phyloP scores from a whole-genome alignment of 176 grass and related monocot species.

The Microstegium vimineum region DNA sequence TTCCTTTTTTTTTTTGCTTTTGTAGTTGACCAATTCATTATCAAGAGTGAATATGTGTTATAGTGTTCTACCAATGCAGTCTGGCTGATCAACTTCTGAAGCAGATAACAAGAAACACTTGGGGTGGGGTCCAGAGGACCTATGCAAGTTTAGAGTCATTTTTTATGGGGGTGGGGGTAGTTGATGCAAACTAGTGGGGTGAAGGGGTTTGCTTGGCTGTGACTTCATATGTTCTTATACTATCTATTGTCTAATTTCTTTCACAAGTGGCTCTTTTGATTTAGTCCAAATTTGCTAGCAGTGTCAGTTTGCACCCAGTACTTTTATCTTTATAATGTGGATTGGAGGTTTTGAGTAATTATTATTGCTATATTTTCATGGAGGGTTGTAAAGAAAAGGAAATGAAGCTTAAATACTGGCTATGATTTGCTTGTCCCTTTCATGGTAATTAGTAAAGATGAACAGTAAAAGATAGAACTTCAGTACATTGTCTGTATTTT shows the following conservation, averaged over 20 bases:
- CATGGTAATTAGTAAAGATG: neutral
- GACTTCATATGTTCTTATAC: neutral
- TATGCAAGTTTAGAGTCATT: neutral
- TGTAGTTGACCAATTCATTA: neutral
- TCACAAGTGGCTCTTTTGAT: neutral
- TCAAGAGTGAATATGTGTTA: neutral
- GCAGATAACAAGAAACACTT: neutral
- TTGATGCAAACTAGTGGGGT: neutral
- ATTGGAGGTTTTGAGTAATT: neutral
- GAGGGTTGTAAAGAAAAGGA: neutral
- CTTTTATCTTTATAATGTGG: neutral
- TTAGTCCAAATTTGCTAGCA: neutral
- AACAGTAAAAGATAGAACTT: neutral
- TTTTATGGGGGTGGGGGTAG: neutral
- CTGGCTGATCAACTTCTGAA: neutral
- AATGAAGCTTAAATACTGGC: neutral
- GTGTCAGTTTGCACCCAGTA: neutral
- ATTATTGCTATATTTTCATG: neutral
- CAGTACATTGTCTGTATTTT: neutral
- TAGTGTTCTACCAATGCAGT: neutral
- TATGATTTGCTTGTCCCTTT: neutral
- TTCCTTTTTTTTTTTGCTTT: neutral
- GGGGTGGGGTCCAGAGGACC: neutral
- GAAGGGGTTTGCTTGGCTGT: neutral
- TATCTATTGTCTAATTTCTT: neutral